Evolutionary conservation across 495 filamentous ascomycete species (phyloP), one percentile per base, ranked within the genome.

Genomic region (Letharia columbiana): DNA sequence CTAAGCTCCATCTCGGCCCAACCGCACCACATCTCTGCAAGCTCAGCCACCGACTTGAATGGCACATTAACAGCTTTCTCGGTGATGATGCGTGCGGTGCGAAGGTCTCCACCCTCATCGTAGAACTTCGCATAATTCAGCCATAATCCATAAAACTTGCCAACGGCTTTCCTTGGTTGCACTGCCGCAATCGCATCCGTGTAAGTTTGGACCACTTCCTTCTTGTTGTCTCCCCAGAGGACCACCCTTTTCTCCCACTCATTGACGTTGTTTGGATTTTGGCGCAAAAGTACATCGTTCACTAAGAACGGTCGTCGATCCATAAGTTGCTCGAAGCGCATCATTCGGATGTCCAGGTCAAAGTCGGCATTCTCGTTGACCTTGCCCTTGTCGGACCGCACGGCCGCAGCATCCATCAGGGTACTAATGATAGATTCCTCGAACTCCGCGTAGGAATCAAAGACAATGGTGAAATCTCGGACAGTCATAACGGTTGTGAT

Each of bases 401-500:
- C 76, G 4, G 91, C 89, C 12, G 92, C 92, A 50, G 87, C 81
- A 72, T 97, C 92, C 88, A 98, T 96, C 73, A 97, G 75, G 49
- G 83, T 89, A 39, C 89, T 86, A 67, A 97, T 97, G 71, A 98
- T 89, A 0, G 92, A 92, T 77, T 99, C 95, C 74, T 99, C 95
- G 57, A 96, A 96, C 75, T 99, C 95, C 50, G 88, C 86, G 72
- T 99, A 99, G 0, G 91, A 89, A 74, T 99, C 95, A 69, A 99
- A 99, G 33, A 98, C 86, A 56, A 97, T 83, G 0, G 93, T 95
- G 71, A 99, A 99, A 77, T 99, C 95, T 61, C 95, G 86, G n/a
- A 98, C 91, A 6, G 95, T 99, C 93, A 97, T 96, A 65, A 97
- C 95, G 1, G 94, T 98, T 39, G 90, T 96, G 68, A 98, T 91